A percentile compares a stretch with the other conserved stretches of the same genome.
phyloP scores from a whole-genome alignment of 2,329 filamentous ascomycete species.

The Diaporthe capsici region DNA sequence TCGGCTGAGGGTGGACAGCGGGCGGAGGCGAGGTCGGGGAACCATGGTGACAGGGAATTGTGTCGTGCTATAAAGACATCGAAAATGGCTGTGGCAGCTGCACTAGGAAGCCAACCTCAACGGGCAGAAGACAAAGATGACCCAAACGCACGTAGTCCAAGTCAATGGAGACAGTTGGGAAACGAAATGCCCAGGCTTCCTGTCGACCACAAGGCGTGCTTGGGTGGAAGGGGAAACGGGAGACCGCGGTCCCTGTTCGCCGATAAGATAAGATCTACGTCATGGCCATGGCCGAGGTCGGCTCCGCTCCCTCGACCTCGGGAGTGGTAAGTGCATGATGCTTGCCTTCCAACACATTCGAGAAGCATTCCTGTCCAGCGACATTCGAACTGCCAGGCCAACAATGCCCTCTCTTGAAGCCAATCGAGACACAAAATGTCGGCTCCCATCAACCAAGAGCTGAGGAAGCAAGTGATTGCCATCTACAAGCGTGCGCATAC shows the following conservation, averaged over 20 bases:
- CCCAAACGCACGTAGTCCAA: not conserved
- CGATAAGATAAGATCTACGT: constrained; percentile 43
- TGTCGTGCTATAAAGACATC: constrained; percentile 18
- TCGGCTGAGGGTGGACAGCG: constrained; percentile 40
- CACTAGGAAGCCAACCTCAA: not conserved
- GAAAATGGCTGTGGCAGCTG: not conserved
- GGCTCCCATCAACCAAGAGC: constrained; percentile 61
- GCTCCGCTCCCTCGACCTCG: constrained; percentile 6
- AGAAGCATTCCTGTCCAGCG: not conserved
- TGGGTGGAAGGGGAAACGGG: not conserved
- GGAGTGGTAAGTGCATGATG: not conserved
- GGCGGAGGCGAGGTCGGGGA: constrained; percentile 44
- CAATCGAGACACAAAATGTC: constrained; percentile 45
- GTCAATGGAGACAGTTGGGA: not conserved
- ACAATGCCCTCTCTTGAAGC: constrained; percentile 8
- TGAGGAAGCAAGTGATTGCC: constrained; percentile 84
- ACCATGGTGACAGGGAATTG: constrained; percentile 44
- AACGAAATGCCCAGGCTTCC: not conserved
- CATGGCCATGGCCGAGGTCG: constrained; percentile 43
- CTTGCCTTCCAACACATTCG: not conserved
- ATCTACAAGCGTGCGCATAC: constrained; percentile 83
- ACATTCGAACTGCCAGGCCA: not conserved
- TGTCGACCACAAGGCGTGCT: not conserved
- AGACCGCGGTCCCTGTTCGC: not conserved
- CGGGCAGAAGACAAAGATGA: not conserved